These are phyloP conservation scores for Agrocybe chaxingu DNA, from an alignment of 768 basidiomycete species.

Conservation along the genomic window DNA sequence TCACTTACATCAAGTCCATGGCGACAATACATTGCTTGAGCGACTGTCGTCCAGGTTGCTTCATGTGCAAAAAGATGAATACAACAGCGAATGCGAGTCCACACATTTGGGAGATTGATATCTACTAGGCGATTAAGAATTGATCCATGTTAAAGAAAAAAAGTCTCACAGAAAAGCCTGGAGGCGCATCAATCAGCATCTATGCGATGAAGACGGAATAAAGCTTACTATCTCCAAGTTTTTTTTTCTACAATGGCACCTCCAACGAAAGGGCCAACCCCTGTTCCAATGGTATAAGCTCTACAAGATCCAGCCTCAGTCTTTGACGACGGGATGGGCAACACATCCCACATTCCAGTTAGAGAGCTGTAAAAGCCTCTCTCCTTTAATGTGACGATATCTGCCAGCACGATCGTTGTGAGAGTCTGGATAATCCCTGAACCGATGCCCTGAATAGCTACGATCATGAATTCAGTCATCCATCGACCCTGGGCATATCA, in stretches of 20 bases:
- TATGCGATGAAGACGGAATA: neutral
- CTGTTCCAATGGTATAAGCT: slow-evolving; percentile 21
- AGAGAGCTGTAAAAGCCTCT: slow-evolving; percentile 30
- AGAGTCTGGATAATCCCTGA: slow-evolving; percentile 34
- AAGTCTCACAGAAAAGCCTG: slow-evolving; percentile 35
- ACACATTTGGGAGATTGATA: slow-evolving; percentile 11
- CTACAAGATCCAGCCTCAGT: slow-evolving; percentile 26
- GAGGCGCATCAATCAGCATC: neutral
- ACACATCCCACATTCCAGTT: no score
- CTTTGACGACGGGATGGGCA: slow-evolving; percentile 7
- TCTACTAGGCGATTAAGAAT: slow-evolving; percentile 4
- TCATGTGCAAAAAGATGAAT: slow-evolving; percentile 12
- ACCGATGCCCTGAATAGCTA: slow-evolving; percentile 38
- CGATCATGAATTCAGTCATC: neutral
- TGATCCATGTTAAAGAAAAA: neutral
- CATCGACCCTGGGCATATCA: no score
- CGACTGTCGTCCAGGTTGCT: no score
- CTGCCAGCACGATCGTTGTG: slow-evolving; percentile 37
- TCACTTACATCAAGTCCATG: slow-evolving; percentile 42
- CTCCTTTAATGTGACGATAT: slow-evolving; percentile 43
- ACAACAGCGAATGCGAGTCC: slow-evolving; percentile 6
- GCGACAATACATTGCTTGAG: no score
- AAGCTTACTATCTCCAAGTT: slow-evolving; percentile 27
- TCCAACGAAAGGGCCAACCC: slow-evolving; percentile 22
- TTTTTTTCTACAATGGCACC: slow-evolving; percentile 29